Evolutionary conservation across 2,329 filamentous ascomycete genomes (phyloP).

Genomic region (Fusarium tuaranense): DNA sequence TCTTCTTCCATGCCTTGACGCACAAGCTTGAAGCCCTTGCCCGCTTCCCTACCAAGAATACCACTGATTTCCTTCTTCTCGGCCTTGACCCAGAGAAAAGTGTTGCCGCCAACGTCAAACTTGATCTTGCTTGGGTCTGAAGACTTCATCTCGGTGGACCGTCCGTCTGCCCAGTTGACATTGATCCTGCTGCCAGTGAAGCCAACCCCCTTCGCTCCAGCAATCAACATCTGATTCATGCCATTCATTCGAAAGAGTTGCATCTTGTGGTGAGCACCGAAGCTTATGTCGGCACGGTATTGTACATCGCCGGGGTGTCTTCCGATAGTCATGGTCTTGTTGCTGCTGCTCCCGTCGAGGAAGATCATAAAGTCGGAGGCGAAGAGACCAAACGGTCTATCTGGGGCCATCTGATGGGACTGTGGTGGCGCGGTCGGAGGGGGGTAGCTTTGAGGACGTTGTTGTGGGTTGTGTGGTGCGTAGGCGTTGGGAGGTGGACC

Average conservation of each 20-base stretch:
- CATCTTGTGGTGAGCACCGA: constrained; percentile 1
- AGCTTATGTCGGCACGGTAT: constrained; percentile 7
- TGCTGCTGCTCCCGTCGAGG: constrained; percentile 1
- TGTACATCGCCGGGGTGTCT: background rate
- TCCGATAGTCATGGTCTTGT: constrained; percentile 9
- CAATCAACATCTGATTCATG: background rate
- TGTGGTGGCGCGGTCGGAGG: background rate
- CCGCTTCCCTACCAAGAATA: background rate
- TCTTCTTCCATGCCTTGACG: background rate
- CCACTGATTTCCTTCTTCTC: background rate
- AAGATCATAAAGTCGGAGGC: constrained; percentile 7
- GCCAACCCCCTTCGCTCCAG: background rate
- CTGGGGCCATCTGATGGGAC: background rate
- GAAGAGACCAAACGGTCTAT: constrained; percentile 11
- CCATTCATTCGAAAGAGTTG: background rate
- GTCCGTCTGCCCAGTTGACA: constrained; percentile 6
- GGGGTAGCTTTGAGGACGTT: constrained; percentile 4
- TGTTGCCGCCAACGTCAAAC: constrained; percentile 4
- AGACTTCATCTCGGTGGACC: constrained; percentile 10
- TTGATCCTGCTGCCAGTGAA: constrained; percentile 7
- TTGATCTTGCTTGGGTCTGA: constrained; percentile 1
- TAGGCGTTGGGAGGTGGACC: background rate
- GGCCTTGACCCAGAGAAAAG: background rate
- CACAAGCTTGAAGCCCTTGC: constrained; percentile 2
- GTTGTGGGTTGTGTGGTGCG: background rate